Conservation (phyloP, 352 stramenopile species). For the Phytophthora chlamydospora region DNA sequence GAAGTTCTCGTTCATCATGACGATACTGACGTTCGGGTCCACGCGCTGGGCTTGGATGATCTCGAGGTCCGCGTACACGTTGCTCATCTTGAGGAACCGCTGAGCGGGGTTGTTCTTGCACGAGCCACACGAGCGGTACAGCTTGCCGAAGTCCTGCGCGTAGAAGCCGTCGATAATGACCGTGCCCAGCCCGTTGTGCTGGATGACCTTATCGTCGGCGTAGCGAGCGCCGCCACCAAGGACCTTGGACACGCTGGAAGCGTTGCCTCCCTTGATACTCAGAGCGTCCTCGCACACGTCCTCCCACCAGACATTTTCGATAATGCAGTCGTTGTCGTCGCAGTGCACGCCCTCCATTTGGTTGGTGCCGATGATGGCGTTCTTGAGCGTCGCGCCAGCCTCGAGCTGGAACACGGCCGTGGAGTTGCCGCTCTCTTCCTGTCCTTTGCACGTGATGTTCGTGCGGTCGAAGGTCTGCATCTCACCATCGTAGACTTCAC, state of each 20-base stretch:
- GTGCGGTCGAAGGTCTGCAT: conserved; percentile 54
- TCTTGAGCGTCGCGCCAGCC: conserved; percentile 39
- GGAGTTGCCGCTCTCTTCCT: conserved; percentile 26
- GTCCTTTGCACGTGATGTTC: conserved; percentile 41
- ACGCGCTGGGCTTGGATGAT: conserved; percentile 41
- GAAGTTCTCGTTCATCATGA: conserved; percentile 56
- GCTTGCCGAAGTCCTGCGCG: conserved; percentile 25
- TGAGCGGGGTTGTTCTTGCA: conserved; percentile 44
- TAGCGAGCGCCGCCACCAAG: conserved; percentile 49
- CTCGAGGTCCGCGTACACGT: conserved; percentile 42
- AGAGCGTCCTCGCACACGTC: conserved; percentile 34
- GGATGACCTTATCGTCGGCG: conserved; percentile 61
- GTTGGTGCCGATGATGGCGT: conserved; percentile 49
- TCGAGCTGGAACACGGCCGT: conserved; percentile 36
- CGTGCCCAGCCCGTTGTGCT: conserved; percentile 45
- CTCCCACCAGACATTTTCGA: conserved; percentile 28
- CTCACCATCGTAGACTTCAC: conserved; percentile 28
- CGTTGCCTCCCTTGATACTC: conserved; percentile 39
- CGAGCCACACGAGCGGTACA: conserved; percentile 30
- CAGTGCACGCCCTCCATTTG: conserved; percentile 23
- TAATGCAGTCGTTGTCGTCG: conserved; percentile 5
- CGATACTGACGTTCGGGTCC: conserved; percentile 46
- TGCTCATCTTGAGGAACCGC: conserved; percentile 42
- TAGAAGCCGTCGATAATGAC: conserved; percentile 35
- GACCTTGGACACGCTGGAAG: conserved; percentile 34